Evolutionary conservation across 345 rosid species (phyloP).

Genomic region (Brassica cretica): DNA sequence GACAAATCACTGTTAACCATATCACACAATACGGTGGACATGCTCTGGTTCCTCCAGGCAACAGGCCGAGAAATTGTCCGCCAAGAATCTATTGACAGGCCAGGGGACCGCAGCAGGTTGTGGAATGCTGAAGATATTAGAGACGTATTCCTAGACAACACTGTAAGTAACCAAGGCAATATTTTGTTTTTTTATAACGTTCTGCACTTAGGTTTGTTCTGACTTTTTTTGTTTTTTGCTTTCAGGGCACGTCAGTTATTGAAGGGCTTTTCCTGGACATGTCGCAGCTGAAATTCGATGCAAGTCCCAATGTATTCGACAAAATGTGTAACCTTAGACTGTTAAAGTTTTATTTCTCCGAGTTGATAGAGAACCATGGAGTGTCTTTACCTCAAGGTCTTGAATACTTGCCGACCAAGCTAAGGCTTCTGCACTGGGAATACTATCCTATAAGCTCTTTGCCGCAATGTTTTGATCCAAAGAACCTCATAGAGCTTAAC

Average conservation of each 20-base stretch:
- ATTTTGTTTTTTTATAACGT: not conserved
- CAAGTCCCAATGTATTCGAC: not conserved
- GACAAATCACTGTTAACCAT: constrained; percentile 39
- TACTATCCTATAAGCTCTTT: constrained; percentile 35
- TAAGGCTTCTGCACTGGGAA: constrained; percentile 38
- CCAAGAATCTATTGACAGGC: constrained; percentile 28
- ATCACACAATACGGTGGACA: constrained; percentile 14
- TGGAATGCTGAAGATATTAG: constrained; percentile 17
- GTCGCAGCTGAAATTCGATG: not conserved
- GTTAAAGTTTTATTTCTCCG: constrained; percentile 6
- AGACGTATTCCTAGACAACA: constrained; percentile 11
- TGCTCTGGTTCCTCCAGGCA: constrained; percentile 36
- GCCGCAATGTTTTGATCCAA: constrained; percentile 24
- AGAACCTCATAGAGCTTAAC: constrained; percentile 36
- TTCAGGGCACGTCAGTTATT: constrained; percentile 39
- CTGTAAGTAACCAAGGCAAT: constrained; percentile 12
- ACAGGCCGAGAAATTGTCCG: constrained; percentile 37
- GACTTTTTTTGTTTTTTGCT: constrained; percentile 4
- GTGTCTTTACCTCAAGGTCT: constrained; percentile 12
- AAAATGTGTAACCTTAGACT: constrained; percentile 35
- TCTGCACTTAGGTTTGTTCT: not conserved
- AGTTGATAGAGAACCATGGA: not conserved
- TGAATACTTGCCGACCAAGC: constrained; percentile 15
- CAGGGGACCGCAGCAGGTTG: constrained; percentile 34
- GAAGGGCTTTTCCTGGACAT: constrained; percentile 38